Base-by-base conservation (phyloP, 2,329 filamentous ascomycete genomes). In the Fusarium oxysporum region DNA sequence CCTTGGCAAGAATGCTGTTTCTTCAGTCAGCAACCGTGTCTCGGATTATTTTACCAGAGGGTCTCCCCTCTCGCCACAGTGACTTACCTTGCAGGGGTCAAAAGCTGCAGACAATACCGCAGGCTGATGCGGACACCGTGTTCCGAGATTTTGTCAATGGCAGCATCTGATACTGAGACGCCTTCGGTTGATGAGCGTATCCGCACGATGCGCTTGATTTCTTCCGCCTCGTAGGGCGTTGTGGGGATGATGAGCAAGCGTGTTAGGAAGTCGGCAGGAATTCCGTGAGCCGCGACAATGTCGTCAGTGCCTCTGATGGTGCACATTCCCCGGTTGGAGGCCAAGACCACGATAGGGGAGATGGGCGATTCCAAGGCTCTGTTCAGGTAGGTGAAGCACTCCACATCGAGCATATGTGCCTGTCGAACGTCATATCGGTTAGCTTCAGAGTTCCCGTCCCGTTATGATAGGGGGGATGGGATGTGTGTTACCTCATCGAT, bases 361-460 rank as follows among this genome's bases (percentile, higher is more conserved):
- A 99, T 97, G 75, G 92, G 90, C 62, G 94, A 95, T 87, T 99
- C 96, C 76, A 99, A 89, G n/a, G 96, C 96, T 80, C 95, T 93
- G 87, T 98, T 98, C 80, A 99, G 91, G 85, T 98, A 99, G 76
- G 96, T 98, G 85, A 98, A 99, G 86, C 95, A 97, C 86, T 99
- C 96, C 77, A 99, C 93, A 82, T 99, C 96, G 78, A 99, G 94
- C 96, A 99, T 99, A 86, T 99, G 96, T 68, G 97, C 96, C 95
- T 97, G 76, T 80, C 67, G 75, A 73, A 73, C 62, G 50, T 55
- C 56, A 50, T 50, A 53, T 73, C 62, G 43, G 71, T 78, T 72
- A 77, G 73, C 63, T 48, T 71, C 56, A 57, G 44, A 62, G 63
- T 68, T 73, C 62, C 73, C 62, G 57, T 70, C 60, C 69, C 67